Evolutionary conservation across 2,329 filamentous ascomycete species (phyloP), one percentile per base, ranked within the genome.

Genomic region (Claviceps monticola): DNA sequence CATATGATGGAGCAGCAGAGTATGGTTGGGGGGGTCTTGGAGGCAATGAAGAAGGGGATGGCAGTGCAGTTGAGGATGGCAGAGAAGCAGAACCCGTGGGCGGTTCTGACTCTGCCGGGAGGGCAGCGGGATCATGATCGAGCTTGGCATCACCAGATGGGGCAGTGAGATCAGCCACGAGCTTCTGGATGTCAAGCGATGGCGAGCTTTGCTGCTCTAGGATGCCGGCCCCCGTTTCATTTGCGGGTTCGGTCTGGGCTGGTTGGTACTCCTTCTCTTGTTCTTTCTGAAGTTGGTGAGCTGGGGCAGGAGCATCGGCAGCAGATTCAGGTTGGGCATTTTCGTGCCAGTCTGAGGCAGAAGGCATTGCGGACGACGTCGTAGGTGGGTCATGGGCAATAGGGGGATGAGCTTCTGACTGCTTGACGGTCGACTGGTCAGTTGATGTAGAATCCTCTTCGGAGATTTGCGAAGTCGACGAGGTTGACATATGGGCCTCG

Each of bases 1-100:
- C 58, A 61, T 69, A 67, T 54, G 66, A 61, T 53, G 68, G 66
- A 56, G 66, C 56, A 51, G 60, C 58, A 53, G 64, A 61, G 54
- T 71, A 66, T 29, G 70, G 65, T 54, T 67, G 56, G 47, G 71
- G 71, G 48, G 72, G 73, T 59, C 70, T 69, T 51, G 72, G 64
- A 59, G 74, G 75, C 54, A 78, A 65, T 60, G 74, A 68, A 55
- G 72, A 62, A 41, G 68, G 61, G 36, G 64, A 61, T 56, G 65
- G 64, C 57, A 70, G 57, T 39, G 64, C 63, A 57, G 66, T 60
- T 50, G 64, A 55, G 46, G 62, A 54, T 51, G 60, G 55, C 54
- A 62, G 56, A 59, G 65, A 53, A 61, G 64, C 53, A 58, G 62
- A 54, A 48, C 59, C 58, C 51, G 58, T 56, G 50, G 56, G 60